Evolutionary conservation across 1,284 basidiomycete genomes (phyloP).

Genomic region (Trichosporon sp.): DNA sequence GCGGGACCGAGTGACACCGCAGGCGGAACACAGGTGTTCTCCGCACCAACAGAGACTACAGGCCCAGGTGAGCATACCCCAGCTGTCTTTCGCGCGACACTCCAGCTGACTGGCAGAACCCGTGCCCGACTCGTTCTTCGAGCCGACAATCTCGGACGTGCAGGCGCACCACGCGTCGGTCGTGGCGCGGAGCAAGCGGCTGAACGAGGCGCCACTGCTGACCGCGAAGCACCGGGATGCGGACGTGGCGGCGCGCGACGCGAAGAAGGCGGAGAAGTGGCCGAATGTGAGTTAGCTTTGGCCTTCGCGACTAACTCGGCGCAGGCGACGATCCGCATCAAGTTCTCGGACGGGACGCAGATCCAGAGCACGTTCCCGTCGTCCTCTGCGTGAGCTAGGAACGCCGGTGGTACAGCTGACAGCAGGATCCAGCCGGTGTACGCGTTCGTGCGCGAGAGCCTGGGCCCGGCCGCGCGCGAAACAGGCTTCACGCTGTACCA

Average conservation of each 20-base stretch:
- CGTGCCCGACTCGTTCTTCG: slow-evolving; percentile 37
- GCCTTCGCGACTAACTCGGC: background rate
- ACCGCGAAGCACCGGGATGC: slow-evolving; percentile 42
- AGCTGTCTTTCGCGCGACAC: background rate
- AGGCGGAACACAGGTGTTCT: background rate
- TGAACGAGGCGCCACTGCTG: slow-evolving; percentile 44
- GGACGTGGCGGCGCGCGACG: slow-evolving; percentile 32
- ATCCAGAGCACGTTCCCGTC: slow-evolving; percentile 46
- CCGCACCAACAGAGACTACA: background rate
- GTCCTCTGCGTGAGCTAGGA: slow-evolving; percentile 35
- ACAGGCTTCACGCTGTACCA: slow-evolving; percentile 48
- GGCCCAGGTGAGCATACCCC: background rate
- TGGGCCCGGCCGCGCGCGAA: slow-evolving; percentile 23
- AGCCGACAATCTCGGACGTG: slow-evolving; percentile 40
- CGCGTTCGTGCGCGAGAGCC: slow-evolving; percentile 42
- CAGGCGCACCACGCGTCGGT: slow-evolving; percentile 39
- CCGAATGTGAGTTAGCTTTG: slow-evolving; percentile 33
- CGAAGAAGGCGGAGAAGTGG: slow-evolving; percentile 43
- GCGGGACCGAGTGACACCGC: background rate
- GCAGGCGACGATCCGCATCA: slow-evolving; percentile 45
- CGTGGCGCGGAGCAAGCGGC: slow-evolving; percentile 27
- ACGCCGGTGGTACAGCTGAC: slow-evolving; percentile 5
- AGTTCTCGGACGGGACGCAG: slow-evolving; percentile 47
- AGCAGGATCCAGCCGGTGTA: slow-evolving; percentile 48
- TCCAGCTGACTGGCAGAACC: background rate